Conservation (phyloP, 768 basidiomycete species). For the Mycena maculata region DNA sequence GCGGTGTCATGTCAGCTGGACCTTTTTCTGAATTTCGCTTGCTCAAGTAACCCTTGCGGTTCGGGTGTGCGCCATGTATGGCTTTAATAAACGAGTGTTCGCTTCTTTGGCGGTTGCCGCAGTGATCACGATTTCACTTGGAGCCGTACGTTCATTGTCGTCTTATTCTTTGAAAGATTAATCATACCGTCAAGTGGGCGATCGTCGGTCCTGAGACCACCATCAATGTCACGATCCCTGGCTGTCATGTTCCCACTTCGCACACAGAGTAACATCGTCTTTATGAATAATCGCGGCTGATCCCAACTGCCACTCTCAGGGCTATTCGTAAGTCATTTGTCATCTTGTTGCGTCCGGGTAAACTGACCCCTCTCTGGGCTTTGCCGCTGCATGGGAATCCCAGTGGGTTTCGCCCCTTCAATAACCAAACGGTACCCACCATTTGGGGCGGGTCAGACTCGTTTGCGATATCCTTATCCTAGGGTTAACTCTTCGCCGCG, state of each 20-base stretch:
- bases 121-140: background rate
- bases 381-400: slow-evolving; percentile 6
- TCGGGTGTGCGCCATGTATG: slow-evolving; percentile 10
- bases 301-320: background rate
- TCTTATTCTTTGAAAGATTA: too few species aligned
- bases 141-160: slow-evolving; percentile 2
- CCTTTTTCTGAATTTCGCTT: background rate
- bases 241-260: slow-evolving; percentile 5
- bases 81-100: slow-evolving; percentile 9
- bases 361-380: background rate
- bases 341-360: background rate
- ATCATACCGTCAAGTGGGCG: too few species aligned
- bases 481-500: background rate
- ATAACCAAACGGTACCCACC: background rate
- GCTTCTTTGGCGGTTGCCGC: background rate
- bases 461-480: slow-evolving; percentile 5
- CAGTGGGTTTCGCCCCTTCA: background rate
- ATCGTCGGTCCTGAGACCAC: too few species aligned
- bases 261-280: background rate
- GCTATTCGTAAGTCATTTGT: slow-evolving; percentile 9
- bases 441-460: slow-evolving; percentile 2
- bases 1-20: background rate
- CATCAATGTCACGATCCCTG: background rate
- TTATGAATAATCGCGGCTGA: background rate
- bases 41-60: slow-evolving; percentile 2